Evolutionary conservation across 2,329 filamentous ascomycete genomes (phyloP).

Genomic region (Madurella mycetomatis): DNA sequence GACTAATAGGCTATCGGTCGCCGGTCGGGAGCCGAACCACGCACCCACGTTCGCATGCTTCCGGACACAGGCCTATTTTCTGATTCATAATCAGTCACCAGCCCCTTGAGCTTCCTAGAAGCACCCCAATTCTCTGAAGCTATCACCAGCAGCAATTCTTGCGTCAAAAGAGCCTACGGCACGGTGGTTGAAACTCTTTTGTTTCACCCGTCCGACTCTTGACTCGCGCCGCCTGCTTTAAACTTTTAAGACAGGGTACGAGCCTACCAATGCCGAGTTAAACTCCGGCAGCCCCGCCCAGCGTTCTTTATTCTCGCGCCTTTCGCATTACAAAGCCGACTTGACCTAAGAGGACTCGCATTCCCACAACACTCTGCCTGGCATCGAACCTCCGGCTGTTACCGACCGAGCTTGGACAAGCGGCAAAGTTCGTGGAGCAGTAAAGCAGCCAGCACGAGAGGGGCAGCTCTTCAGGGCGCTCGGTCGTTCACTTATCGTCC

Average conservation of each 20-base stretch:
- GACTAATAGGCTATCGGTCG: constrained; percentile 25
- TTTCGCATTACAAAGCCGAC: constrained; percentile 12
- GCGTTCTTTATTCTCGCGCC: constrained; percentile 10
- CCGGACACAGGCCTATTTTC: constrained; percentile 8
- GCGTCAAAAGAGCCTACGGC: not conserved
- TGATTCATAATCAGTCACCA: constrained; percentile 8
- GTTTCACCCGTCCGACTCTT: constrained; percentile 9
- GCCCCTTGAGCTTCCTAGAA: not conserved
- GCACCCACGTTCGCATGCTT: constrained; percentile 11
- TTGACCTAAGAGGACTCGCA: constrained; percentile 2
- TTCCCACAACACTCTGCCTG: constrained; percentile 8
- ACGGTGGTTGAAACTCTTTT: constrained; percentile 10
- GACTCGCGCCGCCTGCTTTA: constrained; percentile 11
- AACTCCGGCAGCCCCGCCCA: constrained; percentile 15
- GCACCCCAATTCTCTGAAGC: constrained; percentile 4
- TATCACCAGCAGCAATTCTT: constrained; percentile 5
- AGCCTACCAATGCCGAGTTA: constrained; percentile 15
- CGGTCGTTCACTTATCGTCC: not conserved
- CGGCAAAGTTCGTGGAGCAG: not conserved
- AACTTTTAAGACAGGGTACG: not conserved
- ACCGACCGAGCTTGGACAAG: not conserved
- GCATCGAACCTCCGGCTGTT: not conserved
- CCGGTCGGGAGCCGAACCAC: constrained; percentile 13
- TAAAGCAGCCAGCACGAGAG: not conserved
- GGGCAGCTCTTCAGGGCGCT: not conserved